phyloP scores from a whole-genome alignment of 208 protist genomes.

The Strigomonas culicis region DNA sequence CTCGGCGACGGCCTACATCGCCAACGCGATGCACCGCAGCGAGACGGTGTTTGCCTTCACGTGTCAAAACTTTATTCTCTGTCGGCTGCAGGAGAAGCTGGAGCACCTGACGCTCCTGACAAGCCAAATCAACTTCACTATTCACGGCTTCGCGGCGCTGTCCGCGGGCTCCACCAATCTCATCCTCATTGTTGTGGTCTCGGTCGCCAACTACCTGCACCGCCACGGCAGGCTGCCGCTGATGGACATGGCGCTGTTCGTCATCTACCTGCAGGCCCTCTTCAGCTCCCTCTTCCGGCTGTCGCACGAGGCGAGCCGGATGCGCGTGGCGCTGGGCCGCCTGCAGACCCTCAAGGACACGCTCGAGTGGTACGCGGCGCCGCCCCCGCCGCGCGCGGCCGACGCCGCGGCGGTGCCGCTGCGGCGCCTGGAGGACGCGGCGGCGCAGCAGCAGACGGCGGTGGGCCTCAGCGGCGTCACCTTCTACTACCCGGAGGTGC shows the following conservation, averaged over 20 bases:
- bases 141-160: constrained; percentile 61
- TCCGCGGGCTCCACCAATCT: constrained; percentile 49
- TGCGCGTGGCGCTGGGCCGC: constrained; percentile 36
- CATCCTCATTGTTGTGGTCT: constrained; percentile 65
- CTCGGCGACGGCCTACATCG: constrained; percentile 37
- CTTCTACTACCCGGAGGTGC: constrained; percentile 49
- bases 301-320: constrained; percentile 29
- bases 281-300: constrained; percentile 39
- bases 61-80: constrained; percentile 45
- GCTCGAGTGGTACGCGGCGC: constrained; percentile 59
- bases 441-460: not conserved
- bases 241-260: constrained; percentile 68
- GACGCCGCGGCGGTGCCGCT: not conserved
- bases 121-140: constrained; percentile 34
- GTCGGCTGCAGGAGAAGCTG: constrained; percentile 27
- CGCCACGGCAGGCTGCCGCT: constrained; percentile 44
- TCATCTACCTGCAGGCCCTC: constrained; percentile 61
- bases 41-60: constrained; percentile 64
- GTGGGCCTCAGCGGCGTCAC: constrained; percentile 39
- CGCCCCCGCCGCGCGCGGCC: not conserved
- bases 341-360: constrained; percentile 42
- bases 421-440: not conserved
- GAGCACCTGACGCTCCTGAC: constrained; percentile 19
- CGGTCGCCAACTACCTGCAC: constrained; percentile 49
- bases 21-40: constrained; percentile 60